Percentiles rank a stretch among this genome's conserved stretches.
Evolutionary conservation across 345 rosid species (phyloP).

Genomic region (Salix brachista): DNA sequence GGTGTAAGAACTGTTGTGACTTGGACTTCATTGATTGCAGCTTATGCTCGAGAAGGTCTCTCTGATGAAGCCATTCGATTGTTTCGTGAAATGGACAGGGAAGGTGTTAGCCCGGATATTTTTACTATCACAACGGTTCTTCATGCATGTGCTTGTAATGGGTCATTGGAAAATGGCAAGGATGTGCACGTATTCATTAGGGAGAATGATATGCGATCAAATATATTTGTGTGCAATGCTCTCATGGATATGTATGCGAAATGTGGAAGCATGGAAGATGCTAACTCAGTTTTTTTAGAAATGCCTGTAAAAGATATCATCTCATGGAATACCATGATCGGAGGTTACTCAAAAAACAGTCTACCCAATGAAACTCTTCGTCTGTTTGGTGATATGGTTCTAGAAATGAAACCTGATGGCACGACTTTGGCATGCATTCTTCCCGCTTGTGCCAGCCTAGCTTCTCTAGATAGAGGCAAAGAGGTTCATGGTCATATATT

Average conservation of each 20-base stretch:
- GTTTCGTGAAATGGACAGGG: slow-evolving; percentile 47
- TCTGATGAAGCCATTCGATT: slow-evolving; percentile 47
- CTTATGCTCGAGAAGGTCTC: slow-evolving; percentile 54
- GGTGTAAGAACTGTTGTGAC: slow-evolving; percentile 54
- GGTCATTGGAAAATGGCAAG: slow-evolving; percentile 51
- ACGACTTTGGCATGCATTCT: slow-evolving; percentile 58
- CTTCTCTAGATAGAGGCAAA: slow-evolving; percentile 62
- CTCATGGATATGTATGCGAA: slow-evolving; percentile 76
- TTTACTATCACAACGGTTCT: slow-evolving; percentile 53
- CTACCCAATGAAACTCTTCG: slow-evolving; percentile 55
- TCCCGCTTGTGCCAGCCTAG: slow-evolving; percentile 71
- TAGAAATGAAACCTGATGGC: slow-evolving; percentile 47
- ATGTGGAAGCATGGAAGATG: slow-evolving; percentile 70
- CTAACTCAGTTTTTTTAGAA: slow-evolving; percentile 40
- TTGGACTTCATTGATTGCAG: slow-evolving; percentile 73
- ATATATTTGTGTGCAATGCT: slow-evolving; percentile 51
- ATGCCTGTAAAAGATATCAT: slow-evolving; percentile 53
- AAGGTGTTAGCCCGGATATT: slow-evolving; percentile 49
- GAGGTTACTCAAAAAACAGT: slow-evolving; percentile 61
- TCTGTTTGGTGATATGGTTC: slow-evolving; percentile 39
- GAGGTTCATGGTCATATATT: slow-evolving; percentile 57
- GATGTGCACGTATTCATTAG: slow-evolving; percentile 48
- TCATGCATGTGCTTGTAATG: slow-evolving; percentile 59
- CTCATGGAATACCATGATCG: slow-evolving; percentile 72
- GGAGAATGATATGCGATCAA: slow-evolving; percentile 41